Evolutionary conservation across 2,329 filamentous ascomycete species (phyloP).

Genomic region (Aspergillus sp.): DNA sequence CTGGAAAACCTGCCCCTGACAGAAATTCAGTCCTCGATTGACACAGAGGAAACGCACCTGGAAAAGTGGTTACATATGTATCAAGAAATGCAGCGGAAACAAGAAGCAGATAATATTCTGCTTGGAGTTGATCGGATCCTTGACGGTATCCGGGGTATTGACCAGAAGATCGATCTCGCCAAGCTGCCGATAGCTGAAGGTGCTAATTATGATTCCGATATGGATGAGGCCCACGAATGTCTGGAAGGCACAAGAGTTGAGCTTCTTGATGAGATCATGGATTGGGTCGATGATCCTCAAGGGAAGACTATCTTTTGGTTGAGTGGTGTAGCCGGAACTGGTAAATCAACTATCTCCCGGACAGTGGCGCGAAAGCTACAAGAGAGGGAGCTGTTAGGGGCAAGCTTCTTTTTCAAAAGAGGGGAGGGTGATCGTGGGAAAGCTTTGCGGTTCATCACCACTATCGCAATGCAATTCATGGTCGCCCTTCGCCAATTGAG

Average conservation of each 20-base stretch:
- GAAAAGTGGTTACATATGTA: background rate
- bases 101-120: background rate
- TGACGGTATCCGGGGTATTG: background rate
- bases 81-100: background rate
- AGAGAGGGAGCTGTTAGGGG: slow-evolving; percentile 28
- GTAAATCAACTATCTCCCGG: slow-evolving; percentile 30
- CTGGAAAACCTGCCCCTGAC: background rate
- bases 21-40: background rate
- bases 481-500: slow-evolving; percentile 40
- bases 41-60: background rate
- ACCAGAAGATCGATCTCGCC: background rate
- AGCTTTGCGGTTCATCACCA: no score
- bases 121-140: background rate
- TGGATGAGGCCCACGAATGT: background rate
- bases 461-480: slow-evolving; percentile 20
- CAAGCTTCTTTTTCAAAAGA: slow-evolving; percentile 51
- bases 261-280: background rate
- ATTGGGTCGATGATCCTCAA: slow-evolving; percentile 3
- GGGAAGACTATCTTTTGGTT: slow-evolving; percentile 36
- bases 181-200: background rate
- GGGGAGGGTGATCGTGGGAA: slow-evolving; percentile 42
- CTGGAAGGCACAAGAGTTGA: background rate
- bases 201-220: background rate
- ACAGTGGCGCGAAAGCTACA: slow-evolving; percentile 29
- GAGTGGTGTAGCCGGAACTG: slow-evolving; percentile 37